These are phyloP conservation scores for Nyctanthes arbortristis DNA, from an alignment of 257 asterid genomes.

Conservation along the genomic window DNA sequence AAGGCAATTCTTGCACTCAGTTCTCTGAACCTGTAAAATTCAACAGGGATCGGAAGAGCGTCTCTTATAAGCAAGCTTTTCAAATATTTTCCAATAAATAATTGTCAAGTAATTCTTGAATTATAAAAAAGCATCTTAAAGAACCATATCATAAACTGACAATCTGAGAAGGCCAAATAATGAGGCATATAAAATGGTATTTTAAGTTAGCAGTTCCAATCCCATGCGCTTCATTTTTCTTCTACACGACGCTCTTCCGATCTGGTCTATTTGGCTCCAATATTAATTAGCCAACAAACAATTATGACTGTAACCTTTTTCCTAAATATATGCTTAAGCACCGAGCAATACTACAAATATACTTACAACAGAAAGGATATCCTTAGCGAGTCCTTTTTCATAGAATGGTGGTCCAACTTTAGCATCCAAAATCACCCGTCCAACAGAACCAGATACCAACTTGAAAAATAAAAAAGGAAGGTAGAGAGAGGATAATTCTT, in stretches of 20 bases:
- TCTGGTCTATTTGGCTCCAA: no score
- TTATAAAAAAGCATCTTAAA: no score
- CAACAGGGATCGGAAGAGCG: neutral
- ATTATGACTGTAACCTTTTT: no score
- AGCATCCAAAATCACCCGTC: conserved; percentile 81
- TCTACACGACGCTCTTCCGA: no score
- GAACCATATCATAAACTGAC: neutral
- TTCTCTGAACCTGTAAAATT: conserved; percentile 60
- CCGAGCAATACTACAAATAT: neutral
- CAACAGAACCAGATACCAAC: conserved; percentile 78
- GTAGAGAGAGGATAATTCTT: no score
- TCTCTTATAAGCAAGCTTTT: neutral
- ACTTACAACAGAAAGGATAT: conserved; percentile 75
- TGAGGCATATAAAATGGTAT: neutral
- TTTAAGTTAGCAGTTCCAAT: neutral
- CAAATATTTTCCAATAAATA: no score
- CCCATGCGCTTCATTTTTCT: neutral
- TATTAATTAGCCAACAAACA: no score
- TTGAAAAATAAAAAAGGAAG: conserved; percentile 40
- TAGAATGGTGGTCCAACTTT: conserved; percentile 88
- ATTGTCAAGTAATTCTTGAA: no score
- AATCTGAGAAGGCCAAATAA: neutral
- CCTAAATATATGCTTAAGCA: neutral
- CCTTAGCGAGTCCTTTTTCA: conserved; percentile 80
- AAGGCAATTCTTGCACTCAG: conserved; percentile 72